phyloP scores from a whole-genome alignment of 2,329 filamentous ascomycete genomes.

The Colletotrichum abscissum region DNA sequence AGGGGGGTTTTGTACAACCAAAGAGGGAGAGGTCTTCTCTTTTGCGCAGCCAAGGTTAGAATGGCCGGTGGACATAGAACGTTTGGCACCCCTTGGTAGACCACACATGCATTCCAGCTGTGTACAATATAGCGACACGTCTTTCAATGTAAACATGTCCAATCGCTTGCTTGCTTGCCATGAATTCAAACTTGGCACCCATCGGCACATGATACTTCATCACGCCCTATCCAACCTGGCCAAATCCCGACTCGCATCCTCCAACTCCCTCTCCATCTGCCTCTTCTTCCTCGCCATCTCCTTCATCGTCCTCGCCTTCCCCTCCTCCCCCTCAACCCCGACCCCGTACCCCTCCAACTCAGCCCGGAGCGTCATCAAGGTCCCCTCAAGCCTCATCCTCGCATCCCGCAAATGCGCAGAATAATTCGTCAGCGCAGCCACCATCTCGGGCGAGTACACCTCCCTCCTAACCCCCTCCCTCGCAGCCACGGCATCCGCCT shows the following conservation, averaged over 20 bases:
- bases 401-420: conserved; percentile 61
- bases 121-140: conserved; percentile 35
- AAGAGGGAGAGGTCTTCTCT: conserved; percentile 16
- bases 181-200: no score
- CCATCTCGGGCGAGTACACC: conserved; percentile 58
- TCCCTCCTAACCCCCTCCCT: conserved; percentile 49
- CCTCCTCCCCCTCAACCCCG: conserved; percentile 45
- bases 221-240: conserved; percentile 44
- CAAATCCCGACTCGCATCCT: conserved; percentile 62
- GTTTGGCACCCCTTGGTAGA: conserved; percentile 22
- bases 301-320: conserved; percentile 61
- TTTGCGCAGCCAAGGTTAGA: conserved; percentile 8
- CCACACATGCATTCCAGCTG: conserved; percentile 19
- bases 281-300: conserved; percentile 64
- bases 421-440: conserved; percentile 58
- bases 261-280: conserved; percentile 61
- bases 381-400: conserved; percentile 56
- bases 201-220: background rate
- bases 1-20: conserved; percentile 25
- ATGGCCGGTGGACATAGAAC: conserved; percentile 27
- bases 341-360: conserved; percentile 65
- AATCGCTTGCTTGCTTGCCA: background rate
- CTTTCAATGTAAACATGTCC: conserved; percentile 13
- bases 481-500: conserved; percentile 50
- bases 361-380: conserved; percentile 51